phyloP scores from a whole-genome alignment of 202 grass and related monocot species.

The Sporobolus alterniflorus region DNA sequence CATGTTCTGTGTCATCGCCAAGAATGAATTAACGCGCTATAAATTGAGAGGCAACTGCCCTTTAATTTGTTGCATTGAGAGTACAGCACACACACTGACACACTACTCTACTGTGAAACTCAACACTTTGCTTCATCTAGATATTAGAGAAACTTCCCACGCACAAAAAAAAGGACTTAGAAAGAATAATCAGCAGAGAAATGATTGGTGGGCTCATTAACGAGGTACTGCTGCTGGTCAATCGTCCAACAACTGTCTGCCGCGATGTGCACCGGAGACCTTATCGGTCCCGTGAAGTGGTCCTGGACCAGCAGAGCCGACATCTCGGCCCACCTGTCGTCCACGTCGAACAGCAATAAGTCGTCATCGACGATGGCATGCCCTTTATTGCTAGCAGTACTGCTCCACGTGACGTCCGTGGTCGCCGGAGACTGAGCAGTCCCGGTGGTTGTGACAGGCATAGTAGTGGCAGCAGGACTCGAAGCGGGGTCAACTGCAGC shows the following conservation, averaged over 20 bases:
- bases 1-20: too few relatives aligned
- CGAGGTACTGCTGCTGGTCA: not conserved
- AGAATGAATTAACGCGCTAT: too few relatives aligned
- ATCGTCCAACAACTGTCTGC: not conserved
- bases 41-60: too few relatives aligned
- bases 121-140: too few relatives aligned
- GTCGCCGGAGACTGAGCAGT: conserved; percentile 10
- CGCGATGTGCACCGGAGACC: conserved; percentile 42
- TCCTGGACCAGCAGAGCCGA: not conserved
- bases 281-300: conserved; percentile 33
- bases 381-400: too few relatives aligned
- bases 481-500: not conserved
- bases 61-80: too few relatives aligned
- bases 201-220: not conserved
- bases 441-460: not conserved
- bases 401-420: conserved; percentile 18
- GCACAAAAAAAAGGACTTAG: too few relatives aligned
- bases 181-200: too few relatives aligned
- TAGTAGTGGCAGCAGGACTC: not conserved
- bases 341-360: not conserved
- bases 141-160: too few relatives aligned
- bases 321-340: not conserved
- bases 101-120: too few relatives aligned
- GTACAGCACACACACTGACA: too few relatives aligned
- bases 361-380: not conserved